Percentiles rank a stretch among this genome's conserved stretches.
These are phyloP conservation scores for Trifolium repens DNA, from an alignment of 306 rosid genomes.

Conservation along the genomic window DNA sequence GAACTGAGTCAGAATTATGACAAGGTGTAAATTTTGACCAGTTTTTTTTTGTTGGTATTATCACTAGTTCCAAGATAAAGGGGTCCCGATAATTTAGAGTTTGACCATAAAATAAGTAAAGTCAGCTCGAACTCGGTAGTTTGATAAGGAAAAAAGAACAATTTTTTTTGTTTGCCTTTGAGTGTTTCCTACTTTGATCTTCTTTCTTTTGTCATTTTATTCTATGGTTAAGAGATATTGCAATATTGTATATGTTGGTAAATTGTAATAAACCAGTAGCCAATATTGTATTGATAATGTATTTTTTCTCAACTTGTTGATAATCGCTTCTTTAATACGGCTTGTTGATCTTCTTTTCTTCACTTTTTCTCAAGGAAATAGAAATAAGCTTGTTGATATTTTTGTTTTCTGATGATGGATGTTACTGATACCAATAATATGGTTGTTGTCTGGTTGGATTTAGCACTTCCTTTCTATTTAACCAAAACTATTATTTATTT, in stretches of 20 bases:
- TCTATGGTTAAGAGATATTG: constrained; percentile 25
- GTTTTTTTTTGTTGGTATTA: too few relatives aligned
- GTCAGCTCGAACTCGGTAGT: too few relatives aligned
- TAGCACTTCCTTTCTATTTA: too few relatives aligned
- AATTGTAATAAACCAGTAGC: constrained; percentile 27
- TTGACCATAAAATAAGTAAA: too few relatives aligned
- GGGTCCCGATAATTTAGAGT: too few relatives aligned
- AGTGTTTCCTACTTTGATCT: background rate
- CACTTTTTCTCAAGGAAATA: background rate
- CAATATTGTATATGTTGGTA: constrained; percentile 29
- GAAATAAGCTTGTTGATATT: background rate
- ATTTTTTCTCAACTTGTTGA: constrained; percentile 20
- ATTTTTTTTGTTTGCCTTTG: background rate
- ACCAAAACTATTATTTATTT: too few relatives aligned
- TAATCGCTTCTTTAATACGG: constrained; percentile 15
- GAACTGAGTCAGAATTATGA: constrained; percentile 48
- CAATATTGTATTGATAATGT: constrained; percentile 30
- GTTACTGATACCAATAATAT: too few relatives aligned
- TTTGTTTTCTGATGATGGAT: too few relatives aligned
- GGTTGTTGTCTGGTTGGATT: too few relatives aligned
- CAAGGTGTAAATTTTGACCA: constrained; percentile 51
- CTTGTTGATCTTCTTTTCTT: background rate
- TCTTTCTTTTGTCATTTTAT: background rate
- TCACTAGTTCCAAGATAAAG: too few relatives aligned
- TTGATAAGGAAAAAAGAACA: background rate